These are phyloP conservation scores for Acanthamoeba castellanii DNA, from an alignment of 208 protist species.

Conservation along the genomic window DNA sequence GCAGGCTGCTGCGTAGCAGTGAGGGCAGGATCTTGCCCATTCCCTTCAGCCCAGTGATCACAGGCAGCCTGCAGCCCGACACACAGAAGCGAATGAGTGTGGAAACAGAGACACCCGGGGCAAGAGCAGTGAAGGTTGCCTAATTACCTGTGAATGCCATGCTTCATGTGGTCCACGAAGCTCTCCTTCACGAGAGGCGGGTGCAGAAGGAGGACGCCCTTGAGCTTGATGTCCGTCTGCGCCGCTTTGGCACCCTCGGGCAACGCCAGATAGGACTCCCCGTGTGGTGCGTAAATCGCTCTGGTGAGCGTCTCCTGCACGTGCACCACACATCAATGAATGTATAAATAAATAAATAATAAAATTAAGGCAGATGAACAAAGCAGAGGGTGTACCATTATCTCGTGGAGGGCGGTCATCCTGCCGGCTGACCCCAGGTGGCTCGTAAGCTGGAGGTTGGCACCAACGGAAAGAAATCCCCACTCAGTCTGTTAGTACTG, in stretches of 20 bases:
- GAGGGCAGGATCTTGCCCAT: conserved; percentile 32
- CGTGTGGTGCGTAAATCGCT: background rate
- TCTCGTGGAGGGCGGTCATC: conserved; percentile 22
- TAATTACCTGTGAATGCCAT: conserved; percentile 8
- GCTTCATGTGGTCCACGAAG: conserved; percentile 18
- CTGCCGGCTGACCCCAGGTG: background rate
- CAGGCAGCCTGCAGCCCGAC: background rate
- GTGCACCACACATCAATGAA: background rate
- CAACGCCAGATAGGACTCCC: background rate
- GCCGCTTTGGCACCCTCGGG: background rate
- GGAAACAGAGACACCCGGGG: too few relatives aligned
- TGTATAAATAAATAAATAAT: background rate
- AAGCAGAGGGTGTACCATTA: background rate
- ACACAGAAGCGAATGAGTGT: background rate
- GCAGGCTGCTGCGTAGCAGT: background rate
- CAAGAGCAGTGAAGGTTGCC: too few relatives aligned
- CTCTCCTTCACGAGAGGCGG: conserved; percentile 22
- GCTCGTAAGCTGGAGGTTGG: background rate
- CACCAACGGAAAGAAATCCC: too few relatives aligned
- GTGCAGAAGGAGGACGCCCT: conserved; percentile 8
- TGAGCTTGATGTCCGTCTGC: background rate
- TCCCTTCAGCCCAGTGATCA: background rate
- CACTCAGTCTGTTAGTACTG: background rate
- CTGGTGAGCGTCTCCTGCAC: background rate
- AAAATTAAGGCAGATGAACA: background rate